Evolutionary conservation across 2,329 filamentous ascomycete genomes (phyloP), one percentile per base, ranked within the genome.

Genomic region (Aureobasidium subglaciale): DNA sequence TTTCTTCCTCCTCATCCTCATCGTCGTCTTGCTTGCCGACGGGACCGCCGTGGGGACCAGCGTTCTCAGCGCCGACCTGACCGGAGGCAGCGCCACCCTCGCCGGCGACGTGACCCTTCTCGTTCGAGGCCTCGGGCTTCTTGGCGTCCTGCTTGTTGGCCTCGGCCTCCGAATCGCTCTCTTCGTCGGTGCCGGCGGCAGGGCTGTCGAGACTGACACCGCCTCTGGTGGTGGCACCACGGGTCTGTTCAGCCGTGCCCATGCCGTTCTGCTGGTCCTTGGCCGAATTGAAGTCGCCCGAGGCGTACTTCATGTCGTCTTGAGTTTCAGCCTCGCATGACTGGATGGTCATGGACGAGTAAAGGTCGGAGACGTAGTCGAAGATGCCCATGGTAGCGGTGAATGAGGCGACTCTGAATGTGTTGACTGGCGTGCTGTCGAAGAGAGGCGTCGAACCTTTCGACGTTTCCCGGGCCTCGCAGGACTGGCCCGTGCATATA

Each of bases 291-390:
- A 70, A 63, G 59, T 72, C 68, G 63, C 70, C 68, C 61, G 71
- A 71, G 59, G 70, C 73, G 62, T 75, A 73, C 62, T 76, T 73
- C 62, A 79, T 74, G 59, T 74, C 70, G 30, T 73, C 72, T 52
- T 77, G 76, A 67, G 80, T 79, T 73, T 86, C 82, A 71, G 80
- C 78, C 67, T 84, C 77, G 64, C 77, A 76, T 69, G 83, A 77
- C 64, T 77, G 72, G 68, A 78, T 78, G 73, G 75, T 81, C 75
- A 82, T 83, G 76, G 78, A 84, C 75, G 78, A 82, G 75, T 78
- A 83, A 76, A 78, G 73, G 71, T 83, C 81, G 72, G 77, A 75
- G 74, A 85, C 78, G 73, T 83, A 80, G 69, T 84, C 80, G 70
- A 80, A 75, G 74, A 85, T 74, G 71, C 81, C 80, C 82, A 85